Percentiles rank a stretch among this genome's conserved stretches.
Conservation (phyloP, 192 early-diverging fungal species). For the Phlyctochytrium planicorne region DNA sequence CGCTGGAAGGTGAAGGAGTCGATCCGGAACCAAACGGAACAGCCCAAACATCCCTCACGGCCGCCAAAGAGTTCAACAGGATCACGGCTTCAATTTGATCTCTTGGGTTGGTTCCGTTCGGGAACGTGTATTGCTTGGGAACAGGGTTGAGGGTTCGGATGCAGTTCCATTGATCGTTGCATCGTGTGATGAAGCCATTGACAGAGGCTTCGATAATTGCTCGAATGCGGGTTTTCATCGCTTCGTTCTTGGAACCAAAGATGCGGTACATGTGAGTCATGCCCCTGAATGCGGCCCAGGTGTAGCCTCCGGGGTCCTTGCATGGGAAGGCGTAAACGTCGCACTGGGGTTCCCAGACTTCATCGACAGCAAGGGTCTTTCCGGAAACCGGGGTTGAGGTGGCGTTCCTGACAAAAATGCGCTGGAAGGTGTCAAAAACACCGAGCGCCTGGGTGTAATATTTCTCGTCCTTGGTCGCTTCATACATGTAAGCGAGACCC, state of each 20-base stretch:
- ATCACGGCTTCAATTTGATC: conserved; percentile 26
- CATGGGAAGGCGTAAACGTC: neutral
- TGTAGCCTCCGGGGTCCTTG: conserved; percentile 17
- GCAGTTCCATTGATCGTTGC: conserved; percentile 30
- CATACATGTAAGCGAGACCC: conserved; percentile 11
- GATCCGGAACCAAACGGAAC: neutral
- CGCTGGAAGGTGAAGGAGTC: neutral
- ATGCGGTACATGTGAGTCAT: conserved; percentile 18
- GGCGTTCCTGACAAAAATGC: neutral
- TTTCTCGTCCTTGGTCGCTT: conserved; percentile 12
- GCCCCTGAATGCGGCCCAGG: conserved; percentile 18
- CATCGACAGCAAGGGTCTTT: too few relatives aligned
- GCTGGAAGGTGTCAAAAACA: neutral
- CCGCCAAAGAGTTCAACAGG: conserved; percentile 14
- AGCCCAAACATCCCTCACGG: conserved; percentile 7
- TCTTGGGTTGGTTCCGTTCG: conserved; percentile 26
- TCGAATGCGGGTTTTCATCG: too few relatives aligned
- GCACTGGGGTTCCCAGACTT: neutral
- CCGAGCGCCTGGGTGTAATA: conserved; percentile 22
- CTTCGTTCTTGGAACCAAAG: too few relatives aligned
- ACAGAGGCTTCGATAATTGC: too few relatives aligned
- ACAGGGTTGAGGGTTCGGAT: conserved; percentile 23
- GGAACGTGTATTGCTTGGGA: conserved; percentile 13
- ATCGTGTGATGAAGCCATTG: too few relatives aligned
- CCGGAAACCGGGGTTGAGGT: neutral